phyloP scores from a whole-genome alignment of 1,284 basidiomycete species.

The Trichosporon sp. region DNA sequence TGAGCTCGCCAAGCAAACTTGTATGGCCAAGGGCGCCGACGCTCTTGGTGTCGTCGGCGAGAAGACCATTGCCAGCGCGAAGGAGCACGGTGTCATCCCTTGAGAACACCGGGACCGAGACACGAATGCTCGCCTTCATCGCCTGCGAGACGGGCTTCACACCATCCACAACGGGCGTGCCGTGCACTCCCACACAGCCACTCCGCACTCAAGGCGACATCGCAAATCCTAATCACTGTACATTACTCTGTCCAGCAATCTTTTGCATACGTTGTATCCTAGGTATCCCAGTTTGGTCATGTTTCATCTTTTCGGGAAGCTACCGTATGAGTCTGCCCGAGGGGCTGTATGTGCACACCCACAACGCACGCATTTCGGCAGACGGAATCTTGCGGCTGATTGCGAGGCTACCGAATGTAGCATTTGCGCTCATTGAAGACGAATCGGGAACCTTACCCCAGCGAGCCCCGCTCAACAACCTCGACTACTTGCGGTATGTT shows the following conservation, averaged over 20 bases:
- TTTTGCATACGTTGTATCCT: neutral
- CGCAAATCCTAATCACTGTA: neutral
- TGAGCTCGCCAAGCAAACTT: neutral
- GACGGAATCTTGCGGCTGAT: neutral
- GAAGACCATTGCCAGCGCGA: neutral
- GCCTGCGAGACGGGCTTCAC: neutral
- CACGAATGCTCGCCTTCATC: neutral
- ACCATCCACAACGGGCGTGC: neutral
- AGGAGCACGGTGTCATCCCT: conserved; percentile 1
- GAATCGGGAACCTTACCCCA: neutral
- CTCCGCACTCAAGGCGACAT: neutral
- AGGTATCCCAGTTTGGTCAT: neutral
- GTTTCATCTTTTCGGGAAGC: neutral
- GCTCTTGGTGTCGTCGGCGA: neutral
- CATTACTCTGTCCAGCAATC: neutral
- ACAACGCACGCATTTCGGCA: neutral
- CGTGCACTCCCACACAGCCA: neutral
- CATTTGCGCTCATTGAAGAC: neutral
- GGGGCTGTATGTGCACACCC: neutral
- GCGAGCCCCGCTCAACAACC: neutral
- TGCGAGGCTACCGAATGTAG: neutral
- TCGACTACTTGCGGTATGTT: neutral
- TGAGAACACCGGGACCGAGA: neutral
- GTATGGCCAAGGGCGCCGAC: neutral
- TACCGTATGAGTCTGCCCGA: neutral